A percentile compares a stretch with the other conserved stretches of the same genome.
These are phyloP conservation scores for Akanthomyces uredinophilus DNA, from an alignment of 2,329 filamentous ascomycete genomes.

Conservation along the genomic window DNA sequence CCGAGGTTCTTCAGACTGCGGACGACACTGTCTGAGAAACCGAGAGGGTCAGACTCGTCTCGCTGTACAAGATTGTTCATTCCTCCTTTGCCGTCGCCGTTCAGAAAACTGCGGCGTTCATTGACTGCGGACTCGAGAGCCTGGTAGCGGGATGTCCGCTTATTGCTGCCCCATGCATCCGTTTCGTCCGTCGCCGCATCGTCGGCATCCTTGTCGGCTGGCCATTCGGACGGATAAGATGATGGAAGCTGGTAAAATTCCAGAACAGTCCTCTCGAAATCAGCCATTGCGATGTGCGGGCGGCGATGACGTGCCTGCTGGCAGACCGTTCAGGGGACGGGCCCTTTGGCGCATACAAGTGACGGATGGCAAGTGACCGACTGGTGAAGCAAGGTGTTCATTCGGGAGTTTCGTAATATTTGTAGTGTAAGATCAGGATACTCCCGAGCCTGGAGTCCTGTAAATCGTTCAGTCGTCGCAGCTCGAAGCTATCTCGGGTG, in stretches of 20 bases:
- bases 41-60: constrained; percentile 89
- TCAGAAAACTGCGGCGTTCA: constrained; percentile 58
- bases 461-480: not conserved
- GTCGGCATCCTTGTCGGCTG: constrained; percentile 69
- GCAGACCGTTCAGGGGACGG: constrained; percentile 9
- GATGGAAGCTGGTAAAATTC: constrained; percentile 85
- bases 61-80: constrained; percentile 76
- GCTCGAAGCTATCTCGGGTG: constrained; percentile 2
- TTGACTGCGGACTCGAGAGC: constrained; percentile 73
- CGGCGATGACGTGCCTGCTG: constrained; percentile 6
- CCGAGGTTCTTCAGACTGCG: constrained; percentile 71
- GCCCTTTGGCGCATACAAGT: not conserved
- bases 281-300: constrained; percentile 46
- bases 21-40: constrained; percentile 82
- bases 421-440: too few species aligned
- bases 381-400: not conserved
- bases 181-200: constrained; percentile 59
- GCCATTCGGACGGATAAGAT: constrained; percentile 80
- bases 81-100: constrained; percentile 60
- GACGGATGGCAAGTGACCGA: not conserved
- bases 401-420: not conserved
- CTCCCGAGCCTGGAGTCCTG: not conserved
- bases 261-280: constrained; percentile 71
- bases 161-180: constrained; percentile 41
- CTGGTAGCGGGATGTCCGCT: constrained; percentile 74